Evolutionary conservation across 441 rosid species (phyloP), one percentile per base, ranked within the genome.

Genomic region (Capsella rubella): DNA sequence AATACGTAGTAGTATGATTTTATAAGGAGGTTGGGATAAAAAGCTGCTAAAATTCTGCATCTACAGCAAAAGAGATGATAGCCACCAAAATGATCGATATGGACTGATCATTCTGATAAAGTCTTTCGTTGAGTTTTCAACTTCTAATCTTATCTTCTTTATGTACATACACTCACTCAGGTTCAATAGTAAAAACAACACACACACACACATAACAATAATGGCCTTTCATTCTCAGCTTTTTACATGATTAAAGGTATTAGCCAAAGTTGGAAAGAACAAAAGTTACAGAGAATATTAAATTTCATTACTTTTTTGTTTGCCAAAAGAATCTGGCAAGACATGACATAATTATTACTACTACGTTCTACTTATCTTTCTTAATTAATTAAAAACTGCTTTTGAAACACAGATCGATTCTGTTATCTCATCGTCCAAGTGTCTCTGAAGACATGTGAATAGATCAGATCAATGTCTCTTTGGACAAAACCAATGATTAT

Each of bases 81-180:
- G 64, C 69, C 74, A 52, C 69, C 64, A 60, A 75, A 67, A 40
- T 52, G 8, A 59, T 74, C 7, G 79, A 75, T 12, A 60, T 69
- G 37, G 67, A 63, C 75, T 55, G 32, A 47, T 76, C 75, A 49
- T 47, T 54, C 59, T 55, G 60, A 49, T 56, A 56, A 56, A 70
- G 32, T 70, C 62, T 39, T 69, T 76, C 25, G 25, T 56, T 64
- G 31, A 18, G 71, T 64, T 64, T 56, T 70, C 54, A 76, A 45
- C 64, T 75, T 63, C 14, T 21, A 12, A 62, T 49, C 67, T 61
- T 47, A 69, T 64, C 49, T 42, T 61, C 50, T 25, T 21, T 27
- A 7, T 13, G 9, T n/a, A 68, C 52, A 67, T 34, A 34, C 25
- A 21, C 25, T 21, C 25, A 21, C 56, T 50, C 49, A 11, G 27